Evolutionary conservation across 208 protist species (phyloP).

Genomic region (Crithidia bombi): DNA sequence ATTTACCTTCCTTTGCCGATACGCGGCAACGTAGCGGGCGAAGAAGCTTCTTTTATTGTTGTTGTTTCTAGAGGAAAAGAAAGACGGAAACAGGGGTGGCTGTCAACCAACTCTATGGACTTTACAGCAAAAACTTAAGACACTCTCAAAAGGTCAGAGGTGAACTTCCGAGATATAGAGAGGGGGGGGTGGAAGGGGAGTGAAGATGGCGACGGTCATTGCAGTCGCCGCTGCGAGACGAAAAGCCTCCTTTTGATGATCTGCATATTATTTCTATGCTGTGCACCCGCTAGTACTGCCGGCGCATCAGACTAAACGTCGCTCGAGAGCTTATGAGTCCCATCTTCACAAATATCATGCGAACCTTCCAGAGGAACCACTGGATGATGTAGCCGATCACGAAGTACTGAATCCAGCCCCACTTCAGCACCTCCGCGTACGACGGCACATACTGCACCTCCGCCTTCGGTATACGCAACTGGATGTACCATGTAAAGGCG

Average conservation of each 20-base stretch:
- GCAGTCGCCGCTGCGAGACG: too few relatives aligned
- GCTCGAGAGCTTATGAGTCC: conserved; percentile 65
- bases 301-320: conserved; percentile 41
- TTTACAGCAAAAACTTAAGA: too few relatives aligned
- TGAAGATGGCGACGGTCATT: not conserved
- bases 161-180: too few relatives aligned
- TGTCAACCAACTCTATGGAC: too few relatives aligned
- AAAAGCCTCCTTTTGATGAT: not conserved
- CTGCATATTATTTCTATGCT: not conserved
- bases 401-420: conserved; percentile 88
- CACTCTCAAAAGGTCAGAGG: too few relatives aligned
- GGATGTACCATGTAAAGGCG: conserved; percentile 74
- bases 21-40: too few relatives aligned
- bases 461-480: conserved; percentile 55
- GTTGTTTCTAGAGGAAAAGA: too few relatives aligned
- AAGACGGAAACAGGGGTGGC: too few relatives aligned
- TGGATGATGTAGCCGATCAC: conserved; percentile 72
- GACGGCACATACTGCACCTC: conserved; percentile 68
- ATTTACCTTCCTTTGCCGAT: too few relatives aligned
- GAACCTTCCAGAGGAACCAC: conserved; percentile 75
- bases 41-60: too few relatives aligned
- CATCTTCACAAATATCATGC: conserved; percentile 58
- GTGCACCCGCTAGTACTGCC: conserved; percentile 8
- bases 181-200: not conserved
- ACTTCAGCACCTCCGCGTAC: conserved; percentile 75